Evolutionary conservation across 2,329 filamentous ascomycete species (phyloP).

Genomic region (Ilyonectria robusta): DNA sequence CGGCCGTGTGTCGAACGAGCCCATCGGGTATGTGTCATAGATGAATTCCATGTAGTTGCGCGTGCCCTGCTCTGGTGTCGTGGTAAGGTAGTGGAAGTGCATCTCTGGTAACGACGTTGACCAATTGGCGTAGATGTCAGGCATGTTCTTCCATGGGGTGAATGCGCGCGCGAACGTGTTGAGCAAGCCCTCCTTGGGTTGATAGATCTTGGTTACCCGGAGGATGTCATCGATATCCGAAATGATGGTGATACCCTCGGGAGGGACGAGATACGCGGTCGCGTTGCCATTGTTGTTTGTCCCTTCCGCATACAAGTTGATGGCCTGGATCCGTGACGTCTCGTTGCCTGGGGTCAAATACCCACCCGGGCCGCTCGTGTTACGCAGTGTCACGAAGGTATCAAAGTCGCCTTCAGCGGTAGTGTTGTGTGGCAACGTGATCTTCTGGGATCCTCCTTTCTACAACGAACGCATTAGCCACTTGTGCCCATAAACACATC

Average conservation of each 20-base stretch:
- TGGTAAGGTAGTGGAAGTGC: conserved; percentile 88
- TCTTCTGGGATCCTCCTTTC: conserved; percentile 72
- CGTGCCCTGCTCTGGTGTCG: conserved; percentile 83
- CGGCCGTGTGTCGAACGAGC: conserved; percentile 83
- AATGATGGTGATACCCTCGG: conserved; percentile 78
- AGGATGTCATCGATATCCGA: conserved; percentile 87
- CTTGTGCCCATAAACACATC: fast-evolving
- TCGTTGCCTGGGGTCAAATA: conserved; percentile 74
- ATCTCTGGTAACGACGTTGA: conserved; percentile 74
- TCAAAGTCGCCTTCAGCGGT: conserved; percentile 81
- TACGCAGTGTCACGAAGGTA: conserved; percentile 75
- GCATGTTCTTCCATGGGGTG: conserved; percentile 84
- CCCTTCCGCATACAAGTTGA: conserved; percentile 78
- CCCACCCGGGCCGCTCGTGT: conserved; percentile 65
- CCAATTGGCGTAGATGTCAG: conserved; percentile 84
- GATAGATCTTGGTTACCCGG: conserved; percentile 85
- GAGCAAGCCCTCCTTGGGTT: conserved; percentile 80
- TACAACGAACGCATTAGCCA: conserved; percentile 31
- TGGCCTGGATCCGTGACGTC: conserved; percentile 74
- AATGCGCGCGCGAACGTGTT: conserved; percentile 84
- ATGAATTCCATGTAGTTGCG: conserved; percentile 87
- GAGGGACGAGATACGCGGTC: conserved; percentile 82
- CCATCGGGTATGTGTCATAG: conserved; percentile 82
- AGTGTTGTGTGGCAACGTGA: conserved; percentile 76
- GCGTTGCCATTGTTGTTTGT: conserved; percentile 76